These are phyloP conservation scores for Xerophyta viscosa DNA, from an alignment of 106 monocot species.

Conservation along the genomic window DNA sequence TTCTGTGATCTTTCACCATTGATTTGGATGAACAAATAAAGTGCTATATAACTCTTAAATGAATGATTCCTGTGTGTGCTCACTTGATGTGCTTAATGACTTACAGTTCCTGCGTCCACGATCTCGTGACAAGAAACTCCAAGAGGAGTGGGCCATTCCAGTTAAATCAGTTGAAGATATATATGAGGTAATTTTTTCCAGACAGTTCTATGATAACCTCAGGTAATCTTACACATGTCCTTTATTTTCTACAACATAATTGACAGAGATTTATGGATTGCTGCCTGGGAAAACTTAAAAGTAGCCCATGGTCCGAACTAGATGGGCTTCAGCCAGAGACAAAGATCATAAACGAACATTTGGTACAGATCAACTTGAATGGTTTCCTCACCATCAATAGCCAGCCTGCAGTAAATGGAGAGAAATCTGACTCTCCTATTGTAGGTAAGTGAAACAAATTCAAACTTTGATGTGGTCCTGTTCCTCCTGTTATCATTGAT, in stretches of 20 bases:
- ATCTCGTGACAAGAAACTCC: slow-evolving; percentile 74
- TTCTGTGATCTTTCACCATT: too few species aligned
- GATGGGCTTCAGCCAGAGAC: slow-evolving; percentile 88
- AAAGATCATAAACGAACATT: slow-evolving; percentile 74
- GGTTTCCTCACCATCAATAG: slow-evolving; percentile 92
- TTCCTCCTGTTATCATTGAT: too few species aligned
- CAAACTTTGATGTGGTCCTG: too few species aligned
- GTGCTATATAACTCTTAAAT: background rate
- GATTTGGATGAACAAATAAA: background rate
- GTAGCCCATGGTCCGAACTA: slow-evolving; percentile 90
- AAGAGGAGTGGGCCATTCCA: slow-evolving; percentile 83
- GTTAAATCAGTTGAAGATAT: slow-evolving; percentile 69
- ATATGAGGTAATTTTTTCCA: slow-evolving; percentile 35
- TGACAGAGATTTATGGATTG: slow-evolving; percentile 67
- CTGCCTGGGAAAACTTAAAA: slow-evolving; percentile 68
- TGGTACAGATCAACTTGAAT: slow-evolving; percentile 64
- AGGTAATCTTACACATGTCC: background rate
- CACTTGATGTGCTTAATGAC: background rate
- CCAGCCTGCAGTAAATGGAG: slow-evolving; percentile 86
- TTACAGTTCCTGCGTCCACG: slow-evolving; percentile 79
- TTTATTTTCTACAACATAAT: background rate
- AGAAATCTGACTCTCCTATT: slow-evolving; percentile 59
- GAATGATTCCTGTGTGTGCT: background rate
- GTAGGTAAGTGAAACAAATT: slow-evolving; percentile 49
- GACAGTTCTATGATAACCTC: background rate